A percentile compares a stretch with the other conserved stretches of the same genome.
phyloP scores from a whole-genome alignment of 1,284 basidiomycete genomes.

The Ceratobasidium sp. region DNA sequence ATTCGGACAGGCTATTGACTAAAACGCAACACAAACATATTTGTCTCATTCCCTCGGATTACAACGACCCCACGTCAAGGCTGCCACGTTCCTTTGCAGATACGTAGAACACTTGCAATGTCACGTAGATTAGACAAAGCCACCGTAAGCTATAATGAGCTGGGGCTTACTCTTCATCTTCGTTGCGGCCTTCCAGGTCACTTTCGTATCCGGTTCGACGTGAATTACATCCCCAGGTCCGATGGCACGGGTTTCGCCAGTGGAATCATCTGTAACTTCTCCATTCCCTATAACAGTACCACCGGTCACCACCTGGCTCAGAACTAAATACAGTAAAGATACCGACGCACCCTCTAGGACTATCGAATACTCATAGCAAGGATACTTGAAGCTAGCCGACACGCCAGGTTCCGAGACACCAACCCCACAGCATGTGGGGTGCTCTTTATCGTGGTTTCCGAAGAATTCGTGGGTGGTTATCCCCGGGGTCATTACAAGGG shows the following conservation, averaged over 20 bases:
- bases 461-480: not conserved
- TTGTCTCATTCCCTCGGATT: too few relatives aligned
- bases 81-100: not conserved
- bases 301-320: not conserved
- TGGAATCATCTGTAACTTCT: not conserved
- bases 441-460: not conserved
- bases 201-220: not conserved
- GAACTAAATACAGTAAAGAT: not conserved
- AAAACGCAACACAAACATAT: too few relatives aligned
- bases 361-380: not conserved
- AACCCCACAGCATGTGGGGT: constrained; percentile 1
- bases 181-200: not conserved
- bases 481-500: too few relatives aligned
- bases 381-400: not conserved
- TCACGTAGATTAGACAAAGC: not conserved
- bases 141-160: too few relatives aligned
- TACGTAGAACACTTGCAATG: constrained; percentile 4
- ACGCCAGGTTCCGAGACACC: not conserved
- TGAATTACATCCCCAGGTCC: not conserved
- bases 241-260: not conserved
- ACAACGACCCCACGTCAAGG: not conserved
- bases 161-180: not conserved
- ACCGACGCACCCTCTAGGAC: not conserved
- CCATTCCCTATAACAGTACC: not conserved
- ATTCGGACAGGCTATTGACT: too few relatives aligned